Percentiles rank a stretch among this genome's conserved stretches.
These are phyloP conservation scores for Collybiopsis confluens DNA, from an alignment of 768 basidiomycete species.

Conservation along the genomic window DNA sequence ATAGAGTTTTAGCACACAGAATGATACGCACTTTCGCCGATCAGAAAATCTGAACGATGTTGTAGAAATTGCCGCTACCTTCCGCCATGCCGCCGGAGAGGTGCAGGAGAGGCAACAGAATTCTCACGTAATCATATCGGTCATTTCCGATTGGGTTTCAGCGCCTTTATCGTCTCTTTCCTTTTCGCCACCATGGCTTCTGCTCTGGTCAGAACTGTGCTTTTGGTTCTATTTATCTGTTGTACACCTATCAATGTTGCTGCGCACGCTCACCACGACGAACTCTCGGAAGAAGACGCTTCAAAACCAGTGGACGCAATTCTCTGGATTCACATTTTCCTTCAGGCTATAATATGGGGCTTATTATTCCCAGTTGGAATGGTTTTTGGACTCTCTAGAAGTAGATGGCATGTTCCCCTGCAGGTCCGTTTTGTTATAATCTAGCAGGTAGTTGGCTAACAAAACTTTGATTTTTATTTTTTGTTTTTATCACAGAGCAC, in stretches of 20 bases:
- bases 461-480: neutral
- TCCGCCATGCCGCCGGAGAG: too few species aligned
- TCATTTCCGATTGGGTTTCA: too few species aligned
- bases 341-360: conserved; percentile 83
- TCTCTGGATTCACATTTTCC: conserved; percentile 77
- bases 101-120: too few species aligned
- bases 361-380: conserved; percentile 82
- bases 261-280: conserved; percentile 63
- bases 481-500: conserved; percentile 37
- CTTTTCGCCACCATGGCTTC: neutral
- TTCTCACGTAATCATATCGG: too few species aligned
- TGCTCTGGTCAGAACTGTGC: neutral
- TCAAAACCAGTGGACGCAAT: conserved; percentile 70
- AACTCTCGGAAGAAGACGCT: conserved; percentile 57
- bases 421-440: conserved; percentile 46
- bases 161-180: neutral
- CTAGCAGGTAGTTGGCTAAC: neutral
- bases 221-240: neutral
- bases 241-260: neutral
- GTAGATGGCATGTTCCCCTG: conserved; percentile 87
- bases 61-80: too few species aligned
- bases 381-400: conserved; percentile 71
- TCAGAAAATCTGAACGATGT: too few species aligned
- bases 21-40: too few species aligned
- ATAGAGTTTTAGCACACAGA: too few species aligned